Base-by-base conservation (phyloP, 2,329 filamentous ascomycete species). In the Dothistroma pini region DNA sequence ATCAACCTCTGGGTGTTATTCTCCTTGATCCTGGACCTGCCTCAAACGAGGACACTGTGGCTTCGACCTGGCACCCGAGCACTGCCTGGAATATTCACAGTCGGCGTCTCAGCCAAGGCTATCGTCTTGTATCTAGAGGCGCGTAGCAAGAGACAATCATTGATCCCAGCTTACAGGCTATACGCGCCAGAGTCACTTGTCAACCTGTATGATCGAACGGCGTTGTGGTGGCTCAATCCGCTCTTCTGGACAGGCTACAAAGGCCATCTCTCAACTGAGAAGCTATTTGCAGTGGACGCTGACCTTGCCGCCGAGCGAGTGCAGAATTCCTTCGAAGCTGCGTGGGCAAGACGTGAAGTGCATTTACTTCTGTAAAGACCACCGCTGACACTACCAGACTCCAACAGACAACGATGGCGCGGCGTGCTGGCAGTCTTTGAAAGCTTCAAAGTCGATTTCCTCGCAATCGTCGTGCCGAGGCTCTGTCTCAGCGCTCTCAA, bases 141-240 rank as follows among this genome's bases (percentile, higher is more conserved):
- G 9, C 54, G 60, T 32, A 65, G 58, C 49, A 70, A 70, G 54
- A 61, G 56, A 34, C 25, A 54, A 38, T 60, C 58, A 14, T 56
- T 68, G 9, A 58, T 67, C 16, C 58, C 63, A 12, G 41, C 47
- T 12, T 64, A 68, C 32, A 57, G 60, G 32, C 9, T 62, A 0
- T 63, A 60, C 12, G 60, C 65, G n/a, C 66, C 66, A 0, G 68
- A 69, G 47, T 56, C 66, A 21, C 59, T 64, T 7, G 62, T 60
- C 34, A 65, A 60, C 22, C 54, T 68, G 19, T 66, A 74, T 50
- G 72, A 69, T 56, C 70, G 71, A 10, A 70, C 62, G 44, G 31
- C 73, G 2, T 69, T 75, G 52, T 76, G 71, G 72, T 77, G 75
- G 75, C 56, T 77, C n/a, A 76, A 75, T 60, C 63, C 57, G 8